Percentiles rank a stretch among this genome's conserved stretches.
These are phyloP conservation scores for Pleurotus giganteus DNA, from an alignment of 768 basidiomycete genomes.

Conservation along the genomic window DNA sequence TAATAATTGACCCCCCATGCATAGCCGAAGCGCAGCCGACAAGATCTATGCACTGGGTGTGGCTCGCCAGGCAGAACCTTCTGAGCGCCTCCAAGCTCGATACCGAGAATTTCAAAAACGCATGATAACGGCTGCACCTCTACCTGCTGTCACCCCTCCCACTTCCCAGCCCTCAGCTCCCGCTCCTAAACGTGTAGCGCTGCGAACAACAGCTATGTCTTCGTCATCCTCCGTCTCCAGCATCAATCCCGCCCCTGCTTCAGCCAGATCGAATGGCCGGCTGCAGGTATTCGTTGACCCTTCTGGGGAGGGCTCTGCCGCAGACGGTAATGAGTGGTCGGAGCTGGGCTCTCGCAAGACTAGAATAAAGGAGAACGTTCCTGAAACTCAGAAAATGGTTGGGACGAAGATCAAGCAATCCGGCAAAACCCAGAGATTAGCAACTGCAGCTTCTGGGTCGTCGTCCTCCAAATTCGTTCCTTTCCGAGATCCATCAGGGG, in stretches of 20 bases:
- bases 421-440: constrained; percentile 53
- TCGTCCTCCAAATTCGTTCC: constrained; percentile 56
- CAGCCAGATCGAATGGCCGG: constrained; percentile 33
- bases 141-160: constrained; percentile 36
- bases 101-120: constrained; percentile 90
- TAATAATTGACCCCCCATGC: too few species aligned
- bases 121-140: constrained; percentile 62
- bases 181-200: constrained; percentile 28
- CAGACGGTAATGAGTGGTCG: constrained; percentile 51
- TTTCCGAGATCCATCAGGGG: constrained; percentile 59
- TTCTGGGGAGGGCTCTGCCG: constrained; percentile 44
- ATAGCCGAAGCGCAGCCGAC: constrained; percentile 88
- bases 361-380: constrained; percentile 76
- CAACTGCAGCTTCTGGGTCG: constrained; percentile 32
- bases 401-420: constrained; percentile 68
- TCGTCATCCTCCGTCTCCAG: constrained; percentile 29
- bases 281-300: constrained; percentile 77
- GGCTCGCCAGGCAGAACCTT: constrained; percentile 74
- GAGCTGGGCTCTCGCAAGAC: constrained; percentile 78
- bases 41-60: constrained; percentile 86
- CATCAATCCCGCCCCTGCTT: constrained; percentile 32
- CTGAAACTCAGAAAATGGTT: constrained; percentile 63
- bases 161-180: constrained; percentile 31
- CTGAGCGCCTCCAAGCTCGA: constrained; percentile 75
- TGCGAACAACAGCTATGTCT: constrained; percentile 37